Evolutionary conservation across 257 asterid species (phyloP).

Genomic region (Nicotiana attenuata): DNA sequence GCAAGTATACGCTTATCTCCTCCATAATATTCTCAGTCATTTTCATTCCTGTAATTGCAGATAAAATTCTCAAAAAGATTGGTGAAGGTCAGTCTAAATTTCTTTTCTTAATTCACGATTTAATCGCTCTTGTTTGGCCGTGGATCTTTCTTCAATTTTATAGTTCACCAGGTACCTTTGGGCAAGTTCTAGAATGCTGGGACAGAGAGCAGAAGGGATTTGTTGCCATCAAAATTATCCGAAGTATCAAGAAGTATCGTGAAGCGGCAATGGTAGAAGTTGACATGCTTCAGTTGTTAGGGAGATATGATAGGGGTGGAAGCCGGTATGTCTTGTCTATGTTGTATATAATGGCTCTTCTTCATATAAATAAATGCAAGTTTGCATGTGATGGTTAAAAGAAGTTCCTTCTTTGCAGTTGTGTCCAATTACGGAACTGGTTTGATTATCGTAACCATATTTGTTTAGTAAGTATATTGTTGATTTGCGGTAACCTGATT

Average conservation of each 20-base stretch:
- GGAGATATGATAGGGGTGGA: slow-evolving; percentile 45
- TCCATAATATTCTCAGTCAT: slow-evolving; percentile 18
- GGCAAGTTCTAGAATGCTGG: slow-evolving; percentile 57
- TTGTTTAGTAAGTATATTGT: slow-evolving; percentile 48
- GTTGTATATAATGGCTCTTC: slow-evolving; percentile 4
- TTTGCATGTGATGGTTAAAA: slow-evolving; percentile 28
- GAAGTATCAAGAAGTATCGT: slow-evolving; percentile 50
- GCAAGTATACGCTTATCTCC: not conserved
- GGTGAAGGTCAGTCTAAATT: slow-evolving; percentile 39
- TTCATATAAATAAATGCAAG: slow-evolving; percentile 11
- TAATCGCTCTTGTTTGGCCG: not conserved
- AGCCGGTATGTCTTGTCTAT: slow-evolving; percentile 34
- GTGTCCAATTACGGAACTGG: slow-evolving; percentile 61
- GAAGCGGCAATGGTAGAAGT: slow-evolving; percentile 51
- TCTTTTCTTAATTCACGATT: not conserved
- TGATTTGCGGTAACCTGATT: slow-evolving; percentile 27
- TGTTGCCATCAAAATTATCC: slow-evolving; percentile 46
- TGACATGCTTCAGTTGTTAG: slow-evolving; percentile 52
- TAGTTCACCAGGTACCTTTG: slow-evolving; percentile 40
- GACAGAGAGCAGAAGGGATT: slow-evolving; percentile 39
- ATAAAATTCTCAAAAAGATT: slow-evolving; percentile 44
- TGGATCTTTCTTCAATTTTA: slow-evolving; percentile 5
- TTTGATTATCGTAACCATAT: slow-evolving; percentile 59
- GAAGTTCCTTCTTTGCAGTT: slow-evolving; percentile 49
- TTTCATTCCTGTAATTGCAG: slow-evolving; percentile 29